Percentiles rank a stretch among this genome's conserved stretches.
These are phyloP conservation scores for Herpetospermum pedunculosum DNA, from an alignment of 306 rosid species.

Conservation along the genomic window DNA sequence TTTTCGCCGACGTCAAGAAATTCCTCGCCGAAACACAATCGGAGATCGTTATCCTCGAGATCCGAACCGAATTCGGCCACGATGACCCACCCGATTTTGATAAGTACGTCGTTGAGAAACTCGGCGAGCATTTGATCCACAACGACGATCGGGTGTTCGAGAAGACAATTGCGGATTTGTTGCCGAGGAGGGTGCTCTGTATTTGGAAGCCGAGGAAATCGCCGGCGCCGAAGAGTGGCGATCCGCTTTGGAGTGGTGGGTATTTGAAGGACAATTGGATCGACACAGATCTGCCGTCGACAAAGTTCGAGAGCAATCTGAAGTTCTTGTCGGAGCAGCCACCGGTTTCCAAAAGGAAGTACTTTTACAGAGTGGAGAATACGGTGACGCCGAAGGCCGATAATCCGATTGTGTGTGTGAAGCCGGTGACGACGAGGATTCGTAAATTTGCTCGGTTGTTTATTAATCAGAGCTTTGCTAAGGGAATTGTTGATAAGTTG, in stretches of 20 bases:
- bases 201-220: constrained; percentile 83
- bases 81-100: constrained; percentile 70
- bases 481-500: constrained; percentile 37
- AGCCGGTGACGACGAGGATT: constrained; percentile 64
- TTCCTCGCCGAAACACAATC: constrained; percentile 48
- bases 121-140: constrained; percentile 53
- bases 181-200: constrained; percentile 64
- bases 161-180: constrained; percentile 44
- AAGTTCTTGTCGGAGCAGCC: constrained; percentile 60
- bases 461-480: constrained; percentile 43
- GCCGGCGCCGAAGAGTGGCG: constrained; percentile 44
- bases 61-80: constrained; percentile 71
- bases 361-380: constrained; percentile 84
- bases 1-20: constrained; percentile 41
- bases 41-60: constrained; percentile 67
- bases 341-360: constrained; percentile 42
- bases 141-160: constrained; percentile 55
- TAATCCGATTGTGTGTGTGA: constrained; percentile 67
- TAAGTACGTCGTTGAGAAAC: constrained; percentile 44
- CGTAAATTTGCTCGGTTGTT: constrained; percentile 58
- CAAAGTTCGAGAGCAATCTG: constrained; percentile 68
- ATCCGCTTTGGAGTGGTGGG: constrained; percentile 55
- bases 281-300: constrained; percentile 77
- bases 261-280: constrained; percentile 70
- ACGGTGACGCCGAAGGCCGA: constrained; percentile 76